Evolutionary conservation across 441 rosid species (phyloP).

Genomic region (Adansonia grandidieri): DNA sequence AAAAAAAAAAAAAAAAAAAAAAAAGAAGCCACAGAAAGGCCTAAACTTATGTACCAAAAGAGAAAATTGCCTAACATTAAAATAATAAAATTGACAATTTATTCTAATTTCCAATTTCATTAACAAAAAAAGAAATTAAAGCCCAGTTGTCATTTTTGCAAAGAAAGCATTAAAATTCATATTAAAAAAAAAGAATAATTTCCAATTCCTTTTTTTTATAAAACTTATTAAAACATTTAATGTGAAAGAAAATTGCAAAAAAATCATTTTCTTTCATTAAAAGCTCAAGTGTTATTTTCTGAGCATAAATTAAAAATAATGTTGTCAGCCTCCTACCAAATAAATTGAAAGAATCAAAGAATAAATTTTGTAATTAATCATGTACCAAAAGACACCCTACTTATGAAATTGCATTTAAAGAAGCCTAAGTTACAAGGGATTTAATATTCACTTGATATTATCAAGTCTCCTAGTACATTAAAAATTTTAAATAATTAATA

Average conservation of each 20-base stretch:
- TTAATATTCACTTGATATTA: slow-evolving; percentile 15
- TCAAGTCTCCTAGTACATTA: slow-evolving; percentile 1
- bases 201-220: neutral
- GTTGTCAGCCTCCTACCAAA: slow-evolving; percentile 32
- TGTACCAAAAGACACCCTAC: slow-evolving; percentile 15
- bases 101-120: no score
- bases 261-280: slow-evolving; percentile 28
- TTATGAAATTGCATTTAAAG: slow-evolving; percentile 35
- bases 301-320: neutral
- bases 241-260: neutral
- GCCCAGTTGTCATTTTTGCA: no score
- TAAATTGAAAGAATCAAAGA: slow-evolving; percentile 19
- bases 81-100: no score
- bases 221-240: slow-evolving; percentile 11
- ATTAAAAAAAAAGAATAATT: neutral
- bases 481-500: neutral
- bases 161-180: no score
- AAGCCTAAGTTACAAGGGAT: slow-evolving; percentile 27
- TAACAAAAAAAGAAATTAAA: no score
- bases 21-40: no score
- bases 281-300: slow-evolving; percentile 24
- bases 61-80: no score
- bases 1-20: no score
- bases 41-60: no score
- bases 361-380: slow-evolving; percentile 36